These are phyloP conservation scores for Neonectria sp. DNA, from an alignment of 2,329 filamentous ascomycete genomes.

Conservation along the genomic window DNA sequence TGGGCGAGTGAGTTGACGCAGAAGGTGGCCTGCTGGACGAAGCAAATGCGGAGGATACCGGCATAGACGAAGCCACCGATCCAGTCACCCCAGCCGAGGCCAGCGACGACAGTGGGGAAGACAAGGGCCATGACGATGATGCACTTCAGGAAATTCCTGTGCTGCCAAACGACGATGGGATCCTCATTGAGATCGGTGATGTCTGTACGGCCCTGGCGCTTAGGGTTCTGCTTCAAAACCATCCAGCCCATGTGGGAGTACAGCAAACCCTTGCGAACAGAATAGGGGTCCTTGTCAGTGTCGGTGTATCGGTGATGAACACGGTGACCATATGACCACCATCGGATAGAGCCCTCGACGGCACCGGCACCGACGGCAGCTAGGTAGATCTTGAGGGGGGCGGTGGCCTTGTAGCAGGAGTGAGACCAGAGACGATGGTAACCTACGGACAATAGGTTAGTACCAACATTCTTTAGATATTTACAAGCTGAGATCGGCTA, in stretches of 20 bases:
- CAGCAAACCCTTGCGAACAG: conserved; percentile 87
- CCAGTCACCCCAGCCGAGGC: conserved; percentile 87
- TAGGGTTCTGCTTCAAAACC: conserved; percentile 94
- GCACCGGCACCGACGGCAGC: conserved; percentile 86
- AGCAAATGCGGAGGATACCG: conserved; percentile 88
- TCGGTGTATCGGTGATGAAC: conserved; percentile 94
- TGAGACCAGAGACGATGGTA: conserved; percentile 87
- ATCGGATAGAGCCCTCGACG: conserved; percentile 88
- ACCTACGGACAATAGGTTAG: conserved; percentile 36
- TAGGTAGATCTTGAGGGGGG: conserved; percentile 85
- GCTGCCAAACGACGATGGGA: conserved; percentile 88
- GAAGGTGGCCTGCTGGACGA: conserved; percentile 93
- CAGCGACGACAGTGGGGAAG: conserved; percentile 82
- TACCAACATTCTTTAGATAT: conserved; percentile 10
- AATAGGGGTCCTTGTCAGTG: conserved; percentile 93
- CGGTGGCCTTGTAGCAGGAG: conserved; percentile 83
- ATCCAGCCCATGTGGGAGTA: conserved; percentile 90
- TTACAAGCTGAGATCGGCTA: not conserved
- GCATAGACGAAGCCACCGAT: conserved; percentile 87
- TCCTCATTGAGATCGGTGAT: conserved; percentile 92
- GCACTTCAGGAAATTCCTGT: conserved; percentile 87
- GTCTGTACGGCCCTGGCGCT: conserved; percentile 88
- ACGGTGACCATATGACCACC: conserved; percentile 91
- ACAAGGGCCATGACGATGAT: conserved; percentile 83
- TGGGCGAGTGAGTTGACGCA: conserved; percentile 93